A percentile compares a stretch with the other conserved stretches of the same genome.
Evolutionary conservation across 2,329 filamentous ascomycete genomes (phyloP).

Genomic region (Clonostachys rosea): DNA sequence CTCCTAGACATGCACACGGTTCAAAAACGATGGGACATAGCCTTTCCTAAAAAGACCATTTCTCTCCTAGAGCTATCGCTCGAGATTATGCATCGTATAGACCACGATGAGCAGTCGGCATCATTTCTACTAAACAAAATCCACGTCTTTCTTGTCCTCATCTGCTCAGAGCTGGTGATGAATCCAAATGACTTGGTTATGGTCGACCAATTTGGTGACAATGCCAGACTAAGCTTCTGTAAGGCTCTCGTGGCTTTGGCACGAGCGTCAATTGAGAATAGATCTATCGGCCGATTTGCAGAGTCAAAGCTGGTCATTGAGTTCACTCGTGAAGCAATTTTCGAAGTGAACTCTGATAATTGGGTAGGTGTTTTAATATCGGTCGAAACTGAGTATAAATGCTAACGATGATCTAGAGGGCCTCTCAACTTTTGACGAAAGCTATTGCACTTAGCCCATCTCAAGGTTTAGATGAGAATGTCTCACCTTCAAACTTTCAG

Average conservation of each 20-base stretch:
- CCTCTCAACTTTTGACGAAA: slow-evolving; percentile 18
- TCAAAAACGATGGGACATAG: slow-evolving; percentile 28
- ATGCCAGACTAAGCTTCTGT: slow-evolving; percentile 26
- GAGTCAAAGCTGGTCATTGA: slow-evolving; percentile 36
- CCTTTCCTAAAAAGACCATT: slow-evolving; percentile 2
- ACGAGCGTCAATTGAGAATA: slow-evolving; percentile 22
- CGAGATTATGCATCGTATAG: too few species aligned
- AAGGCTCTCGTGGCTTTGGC: slow-evolving; percentile 30
- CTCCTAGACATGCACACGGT: slow-evolving; percentile 33
- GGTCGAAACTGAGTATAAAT: not conserved
- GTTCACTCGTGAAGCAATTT: slow-evolving; percentile 21
- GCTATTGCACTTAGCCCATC: slow-evolving; percentile 10
- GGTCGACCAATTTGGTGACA: slow-evolving; percentile 13
- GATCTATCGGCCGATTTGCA: slow-evolving; percentile 29
- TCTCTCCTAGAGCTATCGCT: too few species aligned
- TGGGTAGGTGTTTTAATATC: slow-evolving; percentile 9
- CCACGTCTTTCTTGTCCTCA: slow-evolving; percentile 14
- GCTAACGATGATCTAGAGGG: slow-evolving; percentile 18
- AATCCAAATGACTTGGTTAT: slow-evolving; percentile 21
- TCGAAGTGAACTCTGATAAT: slow-evolving; percentile 20
- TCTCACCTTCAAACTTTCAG: slow-evolving; percentile 19
- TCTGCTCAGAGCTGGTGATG: slow-evolving; percentile 34
- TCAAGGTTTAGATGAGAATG: slow-evolving; percentile 12
- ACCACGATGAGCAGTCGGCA: too few species aligned
- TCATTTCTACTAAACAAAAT: too few species aligned